Percentiles rank a stretch among this genome's conserved stretches.
Conservation (phyloP, 108 stramenopile genomes). For the Cylindrotheca fusiformis region DNA sequence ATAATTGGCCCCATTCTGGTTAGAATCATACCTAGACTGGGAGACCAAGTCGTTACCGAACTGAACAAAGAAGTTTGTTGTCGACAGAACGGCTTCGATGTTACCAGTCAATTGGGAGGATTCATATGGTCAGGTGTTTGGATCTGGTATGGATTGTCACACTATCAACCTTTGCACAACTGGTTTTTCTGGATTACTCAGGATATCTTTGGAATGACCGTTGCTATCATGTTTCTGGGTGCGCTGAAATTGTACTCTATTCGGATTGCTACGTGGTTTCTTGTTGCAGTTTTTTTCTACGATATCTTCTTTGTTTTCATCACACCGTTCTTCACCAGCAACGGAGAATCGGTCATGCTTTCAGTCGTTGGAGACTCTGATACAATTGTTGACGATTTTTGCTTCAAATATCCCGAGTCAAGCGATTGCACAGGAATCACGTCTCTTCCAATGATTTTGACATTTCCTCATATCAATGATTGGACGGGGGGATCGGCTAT, state of each 20-base stretch:
- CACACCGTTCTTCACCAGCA: slow-evolving; percentile 67
- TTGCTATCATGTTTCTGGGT: slow-evolving; percentile 71
- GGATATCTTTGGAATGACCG: slow-evolving; percentile 73
- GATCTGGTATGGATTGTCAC: slow-evolving; percentile 32
- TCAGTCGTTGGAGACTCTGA: slow-evolving; percentile 70
- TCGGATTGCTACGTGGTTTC: slow-evolving; percentile 71
- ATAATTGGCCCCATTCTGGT: slow-evolving; percentile 17
- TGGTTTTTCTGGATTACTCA: slow-evolving; percentile 74
- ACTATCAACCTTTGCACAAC: slow-evolving; percentile 25
- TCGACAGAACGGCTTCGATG: slow-evolving; percentile 19
- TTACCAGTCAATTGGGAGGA: slow-evolving; percentile 16
- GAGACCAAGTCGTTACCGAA: slow-evolving; percentile 11
- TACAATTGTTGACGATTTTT: slow-evolving; percentile 20
- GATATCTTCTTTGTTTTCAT: slow-evolving; percentile 93
- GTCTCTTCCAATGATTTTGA: slow-evolving; percentile 82
- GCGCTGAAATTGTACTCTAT: slow-evolving; percentile 68
- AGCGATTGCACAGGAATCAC: slow-evolving; percentile 51
- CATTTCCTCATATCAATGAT: slow-evolving; percentile 75
- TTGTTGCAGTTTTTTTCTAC: slow-evolving; percentile 83
- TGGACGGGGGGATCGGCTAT: slow-evolving; percentile 70
- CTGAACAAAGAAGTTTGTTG: slow-evolving; percentile 22
- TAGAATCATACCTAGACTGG: slow-evolving; percentile 12
- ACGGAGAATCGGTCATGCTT: slow-evolving; percentile 75
- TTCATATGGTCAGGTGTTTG: slow-evolving; percentile 26
- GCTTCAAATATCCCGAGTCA: slow-evolving; percentile 60